These are phyloP conservation scores for Haberlea rhodopensis DNA, from an alignment of 257 asterid genomes.

Conservation along the genomic window DNA sequence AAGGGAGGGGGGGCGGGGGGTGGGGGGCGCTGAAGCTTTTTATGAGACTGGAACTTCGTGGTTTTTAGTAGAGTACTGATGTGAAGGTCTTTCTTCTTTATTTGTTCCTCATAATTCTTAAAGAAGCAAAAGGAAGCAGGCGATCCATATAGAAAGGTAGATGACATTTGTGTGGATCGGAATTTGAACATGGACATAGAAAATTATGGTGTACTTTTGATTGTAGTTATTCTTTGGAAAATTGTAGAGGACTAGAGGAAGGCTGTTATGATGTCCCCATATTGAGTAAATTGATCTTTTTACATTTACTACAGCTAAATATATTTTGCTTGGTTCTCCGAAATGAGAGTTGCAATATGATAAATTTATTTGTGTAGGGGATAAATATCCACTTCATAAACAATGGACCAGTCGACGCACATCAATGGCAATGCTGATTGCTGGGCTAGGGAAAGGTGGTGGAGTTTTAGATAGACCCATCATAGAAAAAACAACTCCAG, in stretches of 20 bases:
- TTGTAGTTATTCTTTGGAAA: not conserved
- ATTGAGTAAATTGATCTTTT: not conserved
- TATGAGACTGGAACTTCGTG: slow-evolving; percentile 5
- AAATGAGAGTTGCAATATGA: slow-evolving; percentile 16
- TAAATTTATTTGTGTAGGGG: slow-evolving; percentile 46
- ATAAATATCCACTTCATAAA: slow-evolving; percentile 52
- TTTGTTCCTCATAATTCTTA: not conserved
- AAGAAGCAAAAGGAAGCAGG: not conserved
- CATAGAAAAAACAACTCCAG: slow-evolving; percentile 81
- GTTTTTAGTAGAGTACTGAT: not conserved
- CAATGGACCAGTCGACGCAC: slow-evolving; percentile 59
- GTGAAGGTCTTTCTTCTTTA: not conserved
- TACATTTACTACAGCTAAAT: slow-evolving; percentile 3
- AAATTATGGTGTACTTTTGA: not conserved
- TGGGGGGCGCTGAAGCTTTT: not conserved
- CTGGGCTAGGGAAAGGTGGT: slow-evolving; percentile 74
- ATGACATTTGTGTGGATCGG: not conserved
- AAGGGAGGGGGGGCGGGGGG: too few relatives aligned
- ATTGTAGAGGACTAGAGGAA: not conserved
- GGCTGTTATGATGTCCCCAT: not conserved
- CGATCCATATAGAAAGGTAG: not conserved
- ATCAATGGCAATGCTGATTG: slow-evolving; percentile 45
- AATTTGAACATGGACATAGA: slow-evolving; percentile 2
- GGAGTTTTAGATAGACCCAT: slow-evolving; percentile 88
- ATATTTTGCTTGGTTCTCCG: not conserved